These are phyloP conservation scores for Penicillium digitatum DNA, from an alignment of 2,329 filamentous ascomycete species.

Conservation along the genomic window DNA sequence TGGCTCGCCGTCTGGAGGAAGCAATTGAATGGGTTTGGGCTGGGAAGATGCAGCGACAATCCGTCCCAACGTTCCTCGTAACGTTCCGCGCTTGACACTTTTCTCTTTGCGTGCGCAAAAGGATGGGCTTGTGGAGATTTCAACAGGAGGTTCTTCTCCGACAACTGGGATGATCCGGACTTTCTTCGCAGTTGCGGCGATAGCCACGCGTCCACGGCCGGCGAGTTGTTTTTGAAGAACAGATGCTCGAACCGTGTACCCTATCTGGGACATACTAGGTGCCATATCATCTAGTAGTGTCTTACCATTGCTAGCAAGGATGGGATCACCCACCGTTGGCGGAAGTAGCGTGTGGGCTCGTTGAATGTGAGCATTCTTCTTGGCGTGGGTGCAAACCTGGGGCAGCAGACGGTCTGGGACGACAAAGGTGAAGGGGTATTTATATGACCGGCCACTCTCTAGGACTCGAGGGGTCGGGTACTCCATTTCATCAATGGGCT, in stretches of 20 bases:
- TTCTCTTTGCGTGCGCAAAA: slow-evolving; percentile 58
- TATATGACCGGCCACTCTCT: slow-evolving; percentile 53
- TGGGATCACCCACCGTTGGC: slow-evolving; percentile 58
- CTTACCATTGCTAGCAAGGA: slow-evolving; percentile 49
- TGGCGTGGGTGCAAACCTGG: slow-evolving; percentile 54
- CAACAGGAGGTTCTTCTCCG: slow-evolving; percentile 58
- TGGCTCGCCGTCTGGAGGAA: slow-evolving; percentile 36
- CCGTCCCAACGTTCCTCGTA: slow-evolving; percentile 55
- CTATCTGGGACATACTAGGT: slow-evolving; percentile 59
- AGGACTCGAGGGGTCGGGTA: slow-evolving; percentile 55
- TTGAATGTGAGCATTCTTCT: slow-evolving; percentile 50
- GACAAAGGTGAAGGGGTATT: slow-evolving; percentile 61
- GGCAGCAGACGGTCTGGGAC: slow-evolving; percentile 59
- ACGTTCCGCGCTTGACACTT: slow-evolving; percentile 58
- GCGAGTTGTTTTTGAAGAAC: slow-evolving; percentile 39
- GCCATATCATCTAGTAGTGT: slow-evolving; percentile 57
- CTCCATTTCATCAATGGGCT: slow-evolving; percentile 53
- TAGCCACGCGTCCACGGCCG: slow-evolving; percentile 38
- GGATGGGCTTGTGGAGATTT: slow-evolving; percentile 44
- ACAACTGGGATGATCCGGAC: slow-evolving; percentile 58
- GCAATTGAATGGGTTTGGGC: slow-evolving; percentile 54
- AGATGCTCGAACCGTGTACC: slow-evolving; percentile 53
- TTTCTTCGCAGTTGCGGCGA: slow-evolving; percentile 53
- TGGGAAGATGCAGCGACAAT: slow-evolving; percentile 56
- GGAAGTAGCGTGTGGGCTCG: slow-evolving; percentile 57